These are phyloP conservation scores for Pythium utonaiense DNA, from an alignment of 352 stramenopile genomes.

Conservation along the genomic window DNA sequence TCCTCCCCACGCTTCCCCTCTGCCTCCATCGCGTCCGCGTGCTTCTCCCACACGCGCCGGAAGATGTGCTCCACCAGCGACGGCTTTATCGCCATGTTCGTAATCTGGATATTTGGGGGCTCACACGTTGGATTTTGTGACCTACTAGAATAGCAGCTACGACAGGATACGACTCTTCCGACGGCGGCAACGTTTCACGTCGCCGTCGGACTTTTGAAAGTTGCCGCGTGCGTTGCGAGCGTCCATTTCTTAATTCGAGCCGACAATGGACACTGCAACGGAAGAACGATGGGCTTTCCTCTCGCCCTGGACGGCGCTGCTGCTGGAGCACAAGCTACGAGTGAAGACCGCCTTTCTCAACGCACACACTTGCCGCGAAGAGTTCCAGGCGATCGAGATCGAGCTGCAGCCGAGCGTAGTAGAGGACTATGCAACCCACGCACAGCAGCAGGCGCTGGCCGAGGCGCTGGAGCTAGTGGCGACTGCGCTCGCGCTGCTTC, in stretches of 20 bases:
- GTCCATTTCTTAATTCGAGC: neutral
- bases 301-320: conserved; percentile 13
- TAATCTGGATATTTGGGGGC: neutral
- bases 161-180: neutral
- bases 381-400: conserved; percentile 16
- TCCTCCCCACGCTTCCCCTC: conserved; percentile 25
- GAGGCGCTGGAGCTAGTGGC: conserved; percentile 19
- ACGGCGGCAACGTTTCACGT: neutral
- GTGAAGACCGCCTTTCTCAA: conserved; percentile 2
- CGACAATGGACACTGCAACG: neutral
- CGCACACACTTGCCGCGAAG: conserved; percentile 7
- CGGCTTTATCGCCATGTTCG: conserved; percentile 40
- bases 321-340: conserved; percentile 7
- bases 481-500: conserved; percentile 7
- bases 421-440: neutral
- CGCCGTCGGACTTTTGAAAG: conserved; percentile 1
- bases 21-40: conserved; percentile 22
- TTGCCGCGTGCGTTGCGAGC: neutral
- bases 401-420: conserved; percentile 1
- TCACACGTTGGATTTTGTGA: neutral
- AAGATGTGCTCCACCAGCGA: conserved; percentile 75
- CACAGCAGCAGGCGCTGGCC: neutral
- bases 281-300: conserved; percentile 17
- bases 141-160: neutral
- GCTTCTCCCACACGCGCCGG: conserved; percentile 49